Conservation (phyloP, 106 monocot species). For the Apostasia ramifera region DNA sequence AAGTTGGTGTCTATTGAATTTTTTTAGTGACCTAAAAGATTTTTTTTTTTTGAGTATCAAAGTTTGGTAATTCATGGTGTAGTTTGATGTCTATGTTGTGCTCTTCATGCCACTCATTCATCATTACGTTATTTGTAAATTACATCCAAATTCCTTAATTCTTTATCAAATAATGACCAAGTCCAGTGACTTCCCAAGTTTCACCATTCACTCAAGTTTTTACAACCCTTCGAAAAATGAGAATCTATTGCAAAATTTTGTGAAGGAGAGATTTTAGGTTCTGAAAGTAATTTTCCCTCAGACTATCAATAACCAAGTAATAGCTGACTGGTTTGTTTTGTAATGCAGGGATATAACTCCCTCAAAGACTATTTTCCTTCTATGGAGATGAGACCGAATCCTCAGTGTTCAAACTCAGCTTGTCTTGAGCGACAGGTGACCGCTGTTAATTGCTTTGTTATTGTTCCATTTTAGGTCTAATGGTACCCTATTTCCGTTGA, state of each 20-base stretch:
- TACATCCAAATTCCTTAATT: background rate
- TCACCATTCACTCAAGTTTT: too few relatives aligned
- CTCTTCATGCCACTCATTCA: background rate
- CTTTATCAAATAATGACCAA: background rate
- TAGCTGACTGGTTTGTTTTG: background rate
- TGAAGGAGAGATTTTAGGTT: too few relatives aligned
- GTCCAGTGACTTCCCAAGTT: too few relatives aligned
- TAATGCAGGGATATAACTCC: conserved; percentile 87
- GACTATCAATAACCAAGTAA: background rate
- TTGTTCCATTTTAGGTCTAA: conserved; percentile 1
- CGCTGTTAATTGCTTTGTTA: background rate
- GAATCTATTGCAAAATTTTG: too few relatives aligned
- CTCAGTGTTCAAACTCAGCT: conserved; percentile 82
- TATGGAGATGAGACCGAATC: conserved; percentile 95
- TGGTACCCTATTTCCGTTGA: background rate
- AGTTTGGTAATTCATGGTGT: too few relatives aligned
- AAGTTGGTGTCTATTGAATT: too few relatives aligned
- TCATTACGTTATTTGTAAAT: background rate
- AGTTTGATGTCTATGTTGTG: too few relatives aligned
- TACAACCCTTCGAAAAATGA: too few relatives aligned
- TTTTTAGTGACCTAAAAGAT: too few relatives aligned
- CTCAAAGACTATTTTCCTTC: conserved; percentile 93
- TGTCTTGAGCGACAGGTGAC: conserved; percentile 85
- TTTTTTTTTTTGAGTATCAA: too few relatives aligned
- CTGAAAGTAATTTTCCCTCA: too few relatives aligned